Base-by-base conservation (phyloP, 2,329 filamentous ascomycete species). In the Microdochium trichocladiopsis region DNA sequence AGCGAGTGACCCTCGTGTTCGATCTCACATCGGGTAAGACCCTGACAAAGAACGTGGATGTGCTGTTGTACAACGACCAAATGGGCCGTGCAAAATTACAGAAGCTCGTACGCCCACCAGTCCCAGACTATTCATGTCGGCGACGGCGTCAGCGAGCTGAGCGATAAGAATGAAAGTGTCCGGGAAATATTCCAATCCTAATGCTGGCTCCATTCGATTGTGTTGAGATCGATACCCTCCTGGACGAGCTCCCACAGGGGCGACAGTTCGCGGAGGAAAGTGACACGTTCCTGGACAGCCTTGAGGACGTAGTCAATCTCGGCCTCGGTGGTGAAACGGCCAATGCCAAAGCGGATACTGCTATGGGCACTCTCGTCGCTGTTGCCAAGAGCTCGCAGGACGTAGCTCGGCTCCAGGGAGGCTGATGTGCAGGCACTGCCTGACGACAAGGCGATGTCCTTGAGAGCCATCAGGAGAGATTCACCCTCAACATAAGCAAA, bases 401-500 rank as follows among this genome's bases (percentile, higher is more conserved):
- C 94, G 69, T 99, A 99, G 68, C 90, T 95, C 16, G 94, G 94
- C 70, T 99, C 94, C 31, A 99, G 76, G 1, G 94, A 99, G 0
- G 94, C 94, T 4, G 93, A 97, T 2, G 94, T 99, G 73, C 94
- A 99, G 5, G 94, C 94, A 64, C 91, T 96, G 53, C 94, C 94
- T 0, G 94, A 99, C 6, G 93, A 97, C 33, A 99, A 76, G 0
- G 94, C 94, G 70, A 99, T 96, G 61, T 99, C 94, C 73, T 99
- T 99, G 47, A 99, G 75, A 0, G 94, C 94, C 94, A 99, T 99
- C 57, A 99, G 80, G 1, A 99, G 85, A 2, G 94, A 97, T 72
- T 99, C 94, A 60, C 94, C 94, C 72, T 99, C 94, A 4, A 99
- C 91, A 64, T 99, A 99, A 31, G 94, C 93, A 66, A 99, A 99